These are phyloP conservation scores for Aureobasidium sp. DNA, from an alignment of 2,329 filamentous ascomycete genomes.

Conservation along the genomic window DNA sequence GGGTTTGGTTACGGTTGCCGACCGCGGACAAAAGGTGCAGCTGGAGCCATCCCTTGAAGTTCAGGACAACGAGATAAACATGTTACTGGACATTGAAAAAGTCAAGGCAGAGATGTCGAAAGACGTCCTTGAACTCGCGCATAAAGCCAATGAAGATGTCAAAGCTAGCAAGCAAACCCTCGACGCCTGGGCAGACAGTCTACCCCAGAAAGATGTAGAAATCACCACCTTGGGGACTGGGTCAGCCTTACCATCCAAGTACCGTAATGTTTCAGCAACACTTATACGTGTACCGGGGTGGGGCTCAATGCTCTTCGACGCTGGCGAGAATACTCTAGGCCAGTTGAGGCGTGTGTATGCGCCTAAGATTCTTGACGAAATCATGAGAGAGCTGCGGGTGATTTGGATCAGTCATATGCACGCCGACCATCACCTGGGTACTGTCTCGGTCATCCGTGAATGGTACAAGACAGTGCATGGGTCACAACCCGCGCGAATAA, in stretches of 20 bases:
- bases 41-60: slow-evolving; percentile 31
- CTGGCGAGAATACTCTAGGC: slow-evolving; percentile 84
- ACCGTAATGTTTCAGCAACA: slow-evolving; percentile 89
- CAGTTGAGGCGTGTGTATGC: slow-evolving; percentile 71
- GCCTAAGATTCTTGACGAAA: slow-evolving; percentile 53
- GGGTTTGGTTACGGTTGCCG: slow-evolving; percentile 21
- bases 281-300: slow-evolving; percentile 73
- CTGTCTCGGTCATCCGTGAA: slow-evolving; percentile 67
- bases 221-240: slow-evolving; percentile 85
- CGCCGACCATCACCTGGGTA: slow-evolving; percentile 91
- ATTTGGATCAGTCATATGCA: slow-evolving; percentile 96
- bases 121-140: slow-evolving; percentile 48
- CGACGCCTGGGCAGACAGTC: slow-evolving; percentile 49
- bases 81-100: slow-evolving; percentile 40
- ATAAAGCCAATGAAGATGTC: slow-evolving; percentile 30
- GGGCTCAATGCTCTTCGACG: slow-evolving; percentile 87
- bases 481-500: slow-evolving; percentile 22
- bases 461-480: slow-evolving; percentile 58
- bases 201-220: slow-evolving; percentile 69
- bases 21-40: slow-evolving; percentile 26
- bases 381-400: slow-evolving; percentile 68
- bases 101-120: slow-evolving; percentile 34
- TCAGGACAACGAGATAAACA: slow-evolving; percentile 39
- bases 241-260: slow-evolving; percentile 81
- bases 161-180: slow-evolving; percentile 36